Percentiles rank a stretch among this genome's conserved stretches.
These are phyloP conservation scores for Xerocomus amazonicus DNA, from an alignment of 1,284 basidiomycete species.

Conservation along the genomic window DNA sequence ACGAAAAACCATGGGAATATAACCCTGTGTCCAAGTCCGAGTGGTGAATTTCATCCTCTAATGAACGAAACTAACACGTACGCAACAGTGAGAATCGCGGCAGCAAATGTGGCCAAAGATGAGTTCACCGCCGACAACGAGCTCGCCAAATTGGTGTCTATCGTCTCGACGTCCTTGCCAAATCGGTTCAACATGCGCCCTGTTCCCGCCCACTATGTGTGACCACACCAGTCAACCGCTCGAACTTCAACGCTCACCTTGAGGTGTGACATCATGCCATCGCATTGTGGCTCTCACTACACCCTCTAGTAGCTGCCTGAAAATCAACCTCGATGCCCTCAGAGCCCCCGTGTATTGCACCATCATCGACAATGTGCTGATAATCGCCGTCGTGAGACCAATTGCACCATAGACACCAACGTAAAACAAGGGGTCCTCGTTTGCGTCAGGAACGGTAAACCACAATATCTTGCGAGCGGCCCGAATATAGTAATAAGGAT, in stretches of 20 bases:
- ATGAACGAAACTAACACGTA: slow-evolving; percentile 10
- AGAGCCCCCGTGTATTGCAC: slow-evolving; percentile 49
- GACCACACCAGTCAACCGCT: background rate
- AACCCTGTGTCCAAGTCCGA: slow-evolving; percentile 30
- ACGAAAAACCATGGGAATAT: slow-evolving; percentile 60
- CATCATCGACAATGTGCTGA: slow-evolving; percentile 35
- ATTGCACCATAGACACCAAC: slow-evolving; percentile 47
- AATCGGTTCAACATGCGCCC: slow-evolving; percentile 54
- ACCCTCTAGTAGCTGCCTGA: slow-evolving; percentile 39
- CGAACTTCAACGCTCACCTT: slow-evolving; percentile 27
- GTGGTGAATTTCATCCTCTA: background rate
- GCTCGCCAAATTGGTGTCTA: slow-evolving; percentile 39
- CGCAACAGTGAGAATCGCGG: slow-evolving; percentile 33
- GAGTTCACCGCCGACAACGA: slow-evolving; percentile 72
- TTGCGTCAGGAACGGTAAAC: slow-evolving; percentile 40
- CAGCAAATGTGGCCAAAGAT: slow-evolving; percentile 68
- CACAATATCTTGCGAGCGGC: slow-evolving; percentile 12
- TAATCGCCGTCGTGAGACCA: slow-evolving; percentile 36
- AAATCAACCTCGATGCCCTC: slow-evolving; percentile 45
- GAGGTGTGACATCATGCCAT: slow-evolving; percentile 49
- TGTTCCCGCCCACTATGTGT: slow-evolving; percentile 10
- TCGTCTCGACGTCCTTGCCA: slow-evolving; percentile 49
- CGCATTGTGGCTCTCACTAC: slow-evolving; percentile 53
- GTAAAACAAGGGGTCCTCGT: slow-evolving; percentile 49
- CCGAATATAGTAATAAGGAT: slow-evolving; percentile 16